A percentile compares a stretch with the other conserved stretches of the same genome.
Conservation (phyloP, 768 basidiomycete genomes). For the Clathrus columnatus region DNA sequence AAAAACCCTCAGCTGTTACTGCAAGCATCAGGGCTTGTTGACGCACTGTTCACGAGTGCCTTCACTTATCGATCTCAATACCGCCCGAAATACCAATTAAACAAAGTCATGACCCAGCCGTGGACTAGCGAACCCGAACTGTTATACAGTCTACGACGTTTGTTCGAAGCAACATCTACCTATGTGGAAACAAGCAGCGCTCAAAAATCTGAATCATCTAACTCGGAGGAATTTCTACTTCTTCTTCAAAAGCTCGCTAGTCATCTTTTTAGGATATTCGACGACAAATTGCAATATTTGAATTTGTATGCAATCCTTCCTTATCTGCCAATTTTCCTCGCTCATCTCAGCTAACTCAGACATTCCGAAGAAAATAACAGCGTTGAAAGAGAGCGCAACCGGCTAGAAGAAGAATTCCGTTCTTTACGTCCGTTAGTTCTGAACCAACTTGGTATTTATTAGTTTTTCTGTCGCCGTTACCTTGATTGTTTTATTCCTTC, state of each 20-base stretch:
- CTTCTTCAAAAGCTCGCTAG: conserved; percentile 9
- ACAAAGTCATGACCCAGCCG: conserved; percentile 57
- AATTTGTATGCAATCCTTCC: neutral
- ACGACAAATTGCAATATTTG: conserved; percentile 46
- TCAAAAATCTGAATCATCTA: conserved; percentile 19
- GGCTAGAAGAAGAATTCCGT: conserved; percentile 58
- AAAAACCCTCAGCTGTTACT: conserved; percentile 38
- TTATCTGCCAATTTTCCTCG: neutral
- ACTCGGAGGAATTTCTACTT: conserved; percentile 32
- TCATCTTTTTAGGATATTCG: conserved; percentile 1
- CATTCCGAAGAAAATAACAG: conserved; percentile 38
- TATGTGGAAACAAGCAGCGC: conserved; percentile 32
- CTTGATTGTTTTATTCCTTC: neutral
- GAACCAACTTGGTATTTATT: conserved; percentile 64
- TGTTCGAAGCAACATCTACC: conserved; percentile 62
- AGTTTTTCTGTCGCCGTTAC: neutral
- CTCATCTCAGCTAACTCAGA: conserved; percentile 24
- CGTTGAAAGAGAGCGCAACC: conserved; percentile 45
- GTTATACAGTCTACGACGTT: conserved; percentile 57
- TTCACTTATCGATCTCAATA: conserved; percentile 69
- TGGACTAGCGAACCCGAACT: conserved; percentile 74
- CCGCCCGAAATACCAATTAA: conserved; percentile 67
- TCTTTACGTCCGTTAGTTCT: conserved; percentile 69
- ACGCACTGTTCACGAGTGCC: conserved; percentile 38
- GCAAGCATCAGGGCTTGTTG: conserved; percentile 60